phyloP scores from a whole-genome alignment of 768 basidiomycete species.

The Chlorophyllum brunneum region DNA sequence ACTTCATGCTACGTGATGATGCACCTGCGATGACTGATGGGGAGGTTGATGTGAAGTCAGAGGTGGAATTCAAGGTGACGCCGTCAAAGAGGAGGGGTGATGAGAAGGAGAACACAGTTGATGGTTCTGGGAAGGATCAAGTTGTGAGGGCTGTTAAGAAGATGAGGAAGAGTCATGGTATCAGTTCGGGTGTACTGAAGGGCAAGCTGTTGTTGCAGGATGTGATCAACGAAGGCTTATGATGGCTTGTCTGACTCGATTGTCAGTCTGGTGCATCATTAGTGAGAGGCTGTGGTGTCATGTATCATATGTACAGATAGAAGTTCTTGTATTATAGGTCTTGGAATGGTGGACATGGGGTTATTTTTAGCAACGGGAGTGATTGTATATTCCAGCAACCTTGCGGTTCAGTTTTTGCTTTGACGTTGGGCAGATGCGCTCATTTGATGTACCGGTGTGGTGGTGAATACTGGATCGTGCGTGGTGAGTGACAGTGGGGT shows the following conservation, averaged over 20 bases:
- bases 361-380: conserved; percentile 4
- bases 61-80: conserved; percentile 12
- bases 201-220: conserved; percentile 61
- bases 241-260: not conserved
- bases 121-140: conserved; percentile 2
- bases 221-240: conserved; percentile 40
- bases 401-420: too few species aligned
- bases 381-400: too few species aligned
- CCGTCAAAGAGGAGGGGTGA: conserved; percentile 15
- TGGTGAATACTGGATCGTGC: too few species aligned
- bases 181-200: conserved; percentile 42
- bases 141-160: conserved; percentile 27
- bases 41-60: conserved; percentile 10
- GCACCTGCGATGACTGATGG: conserved; percentile 15
- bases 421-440: too few species aligned
- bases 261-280: not conserved
- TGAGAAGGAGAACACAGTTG: conserved; percentile 14
- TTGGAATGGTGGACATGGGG: not conserved
- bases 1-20: conserved; percentile 15
- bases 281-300: not conserved
- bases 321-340: not conserved
- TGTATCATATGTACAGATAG: conserved; percentile 3
- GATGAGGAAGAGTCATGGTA: conserved; percentile 24
- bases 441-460: too few species aligned
- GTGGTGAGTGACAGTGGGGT: too few species aligned